Evolutionary conservation across 176 grass and related monocot species (phyloP), one percentile per base, ranked within the genome.

Genomic region (Canna indica): DNA sequence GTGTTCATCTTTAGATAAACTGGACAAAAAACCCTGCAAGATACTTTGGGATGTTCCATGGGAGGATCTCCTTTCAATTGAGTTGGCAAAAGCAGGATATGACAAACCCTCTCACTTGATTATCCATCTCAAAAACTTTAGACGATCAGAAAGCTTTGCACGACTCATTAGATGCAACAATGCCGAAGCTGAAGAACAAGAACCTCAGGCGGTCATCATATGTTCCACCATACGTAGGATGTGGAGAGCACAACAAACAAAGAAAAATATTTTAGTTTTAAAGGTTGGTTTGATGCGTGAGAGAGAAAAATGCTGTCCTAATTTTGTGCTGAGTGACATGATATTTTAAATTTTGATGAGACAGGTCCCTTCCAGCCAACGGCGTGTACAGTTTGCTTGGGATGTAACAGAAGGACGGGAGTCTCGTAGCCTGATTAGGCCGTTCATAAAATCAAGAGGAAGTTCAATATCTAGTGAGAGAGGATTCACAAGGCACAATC

Each of bases 31-130:
- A 73, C 93, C 93, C 62, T 92, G 81, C 14, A 97, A 92, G 80
- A 97, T 97, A 74, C 83, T 97, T 64, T 97, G 93, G 93, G 86
- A 92, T 81, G 80, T 97, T 79, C 81, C 88, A 30, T 92, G 86
- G 93, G 88, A 97, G 75, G 79, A 97, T 39, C 81, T 97, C 29
- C 88, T 96, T 76, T 68, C 93, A 26, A 75, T 96, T 79, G 93
- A 96, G 69, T 84, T 96, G 7, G 93, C 93, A 71, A 96, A 96
- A 84, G 86, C 83, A 65, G 88, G 88, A 70, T 75, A 90, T 64
- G 73, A 69, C 22, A 91, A 72, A 63, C 93, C 93, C 72, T 96
- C 88, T 72, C 84, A 91, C 59, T 81, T 91, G 71, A 91, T 96
- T 47, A 85, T 96, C 67, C 93, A 96, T 88, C 83, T 91, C 69